Evolutionary conservation across 371 early-diverging fungal species (phyloP), one percentile per base, ranked within the genome.

Genomic region (Cokeromyces recurvatus): DNA sequence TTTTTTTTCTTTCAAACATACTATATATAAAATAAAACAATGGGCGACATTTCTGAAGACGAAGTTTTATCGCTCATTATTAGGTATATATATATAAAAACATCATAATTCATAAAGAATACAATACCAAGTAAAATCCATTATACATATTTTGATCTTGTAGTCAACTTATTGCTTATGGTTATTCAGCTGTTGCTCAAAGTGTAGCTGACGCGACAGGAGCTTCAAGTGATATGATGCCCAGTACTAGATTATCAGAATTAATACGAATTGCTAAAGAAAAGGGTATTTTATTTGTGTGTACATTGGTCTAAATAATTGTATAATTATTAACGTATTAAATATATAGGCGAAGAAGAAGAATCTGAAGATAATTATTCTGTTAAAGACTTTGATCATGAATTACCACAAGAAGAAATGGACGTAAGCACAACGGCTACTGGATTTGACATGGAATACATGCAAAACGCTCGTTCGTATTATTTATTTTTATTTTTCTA

Each of bases 101-200:
- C 14, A 14, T 16, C 3, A 19, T 12, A 19, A 43, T 24, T n/a
- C 2, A 34, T 8, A 8, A 17, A 35, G 7, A 5, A 40, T 40
- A 8, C 41, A 34, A 14, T 19, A 32, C 4, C 29, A 32, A n/a
- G 17, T 11, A 29, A 39, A 10, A 27, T n/a, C n/a, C n/a, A n/a
- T n/a, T n/a, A n/a, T n/a, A n/a, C n/a, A n/a, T n/a, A n/a, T n/a
- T n/a, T n/a, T n/a, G n/a, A n/a, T n/a, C n/a, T n/a, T n/a, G n/a
- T 38, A 84, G 85, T 39, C 85, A 84, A 65, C 68, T 84, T 24
- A 66, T 80, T 36, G 79, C 78, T 4, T 82, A 79, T 59, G 85
- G 85, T 20, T 81, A 76, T 46, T 71, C 77, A 6, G 63, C 79
- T 34, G 66, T 82, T 8, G 85, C 85, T 6, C 72, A 72, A 53